A percentile compares a stretch with the other conserved stretches of the same genome.
Evolutionary conservation across 129 eudicot genomes (phyloP).

Genomic region (Helianthus tuberosus): DNA sequence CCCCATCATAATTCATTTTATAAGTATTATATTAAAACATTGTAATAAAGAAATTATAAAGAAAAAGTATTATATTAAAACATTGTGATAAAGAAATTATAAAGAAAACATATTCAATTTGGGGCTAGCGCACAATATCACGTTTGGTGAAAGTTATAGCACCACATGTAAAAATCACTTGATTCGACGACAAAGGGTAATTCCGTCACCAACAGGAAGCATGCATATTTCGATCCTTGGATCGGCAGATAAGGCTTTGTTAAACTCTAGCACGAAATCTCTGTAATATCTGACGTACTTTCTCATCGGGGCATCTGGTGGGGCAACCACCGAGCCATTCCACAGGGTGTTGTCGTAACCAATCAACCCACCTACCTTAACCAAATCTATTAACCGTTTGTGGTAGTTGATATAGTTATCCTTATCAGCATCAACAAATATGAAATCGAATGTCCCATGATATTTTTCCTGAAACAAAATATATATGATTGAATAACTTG

Average conservation of each 20-base stretch:
- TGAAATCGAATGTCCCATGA: conserved; percentile 73
- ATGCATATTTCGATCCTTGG: conserved; percentile 84
- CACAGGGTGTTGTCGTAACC: conserved; percentile 95
- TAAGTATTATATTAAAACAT: not conserved
- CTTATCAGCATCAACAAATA: conserved; percentile 89
- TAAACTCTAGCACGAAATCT: conserved; percentile 82
- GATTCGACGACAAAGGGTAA: conserved; percentile 81
- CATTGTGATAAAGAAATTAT: not conserved
- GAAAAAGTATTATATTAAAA: not conserved
- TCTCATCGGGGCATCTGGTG: conserved; percentile 73
- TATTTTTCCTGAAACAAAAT: conserved; percentile 35
- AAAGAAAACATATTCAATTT: conserved; percentile 10
- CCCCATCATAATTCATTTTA: not conserved
- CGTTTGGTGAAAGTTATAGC: not conserved
- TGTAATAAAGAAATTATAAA: no score
- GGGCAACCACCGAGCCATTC: conserved; percentile 81
- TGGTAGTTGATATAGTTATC: conserved; percentile 87
- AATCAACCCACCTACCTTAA: conserved; percentile 81
- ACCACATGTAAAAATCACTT: conserved; percentile 29
- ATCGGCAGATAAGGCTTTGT: conserved; percentile 82
- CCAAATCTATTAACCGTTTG: conserved; percentile 69
- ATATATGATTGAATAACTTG: not conserved
- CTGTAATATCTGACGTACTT: conserved; percentile 72
- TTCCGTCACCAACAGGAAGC: conserved; percentile 93
- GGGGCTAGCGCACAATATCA: not conserved